Evolutionary conservation across 169 alveolate genomes (phyloP).

Genomic region (Cryptosporidium andersoni): DNA sequence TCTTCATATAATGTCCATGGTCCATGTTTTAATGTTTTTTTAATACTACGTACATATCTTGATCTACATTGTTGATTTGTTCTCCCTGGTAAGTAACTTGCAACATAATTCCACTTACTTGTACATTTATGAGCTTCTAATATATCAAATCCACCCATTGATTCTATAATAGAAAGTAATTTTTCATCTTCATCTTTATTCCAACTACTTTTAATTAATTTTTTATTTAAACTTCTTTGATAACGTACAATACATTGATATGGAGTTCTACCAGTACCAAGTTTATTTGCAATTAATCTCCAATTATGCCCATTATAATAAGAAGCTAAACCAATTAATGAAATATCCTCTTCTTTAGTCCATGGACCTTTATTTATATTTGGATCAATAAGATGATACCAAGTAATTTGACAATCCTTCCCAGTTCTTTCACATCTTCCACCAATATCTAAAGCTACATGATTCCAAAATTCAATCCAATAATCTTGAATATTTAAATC

Average conservation of each 20-base stretch:
- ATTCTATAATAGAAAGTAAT: constrained; percentile 71
- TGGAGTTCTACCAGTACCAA: constrained; percentile 65
- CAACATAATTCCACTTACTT: constrained; percentile 81
- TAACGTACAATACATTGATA: constrained; percentile 60
- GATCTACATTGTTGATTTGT: constrained; percentile 84
- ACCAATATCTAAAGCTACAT: constrained; percentile 54
- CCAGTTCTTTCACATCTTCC: constrained; percentile 69
- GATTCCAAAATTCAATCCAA: constrained; percentile 68
- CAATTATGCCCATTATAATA: constrained; percentile 54
- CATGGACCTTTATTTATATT: constrained; percentile 44
- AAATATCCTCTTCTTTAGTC: constrained; percentile 48
- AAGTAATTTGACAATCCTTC: constrained; percentile 60
- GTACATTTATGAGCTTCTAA: constrained; percentile 69
- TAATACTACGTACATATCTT: constrained; percentile 72
- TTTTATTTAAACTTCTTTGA: constrained; percentile 68
- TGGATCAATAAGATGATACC: constrained; percentile 68
- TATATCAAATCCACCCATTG: constrained; percentile 63
- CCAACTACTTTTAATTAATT: constrained; percentile 69
- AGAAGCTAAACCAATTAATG: constrained; percentile 37
- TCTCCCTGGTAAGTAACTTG: constrained; percentile 81
- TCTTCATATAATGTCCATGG: constrained; percentile 74
- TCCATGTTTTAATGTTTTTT: constrained; percentile 73
- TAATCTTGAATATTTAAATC: constrained; percentile 23
- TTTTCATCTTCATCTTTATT: constrained; percentile 73
- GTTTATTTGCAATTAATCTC: constrained; percentile 26